phyloP scores from a whole-genome alignment of 139 green algal genomes.

The Chlorella sorokiniana region DNA sequence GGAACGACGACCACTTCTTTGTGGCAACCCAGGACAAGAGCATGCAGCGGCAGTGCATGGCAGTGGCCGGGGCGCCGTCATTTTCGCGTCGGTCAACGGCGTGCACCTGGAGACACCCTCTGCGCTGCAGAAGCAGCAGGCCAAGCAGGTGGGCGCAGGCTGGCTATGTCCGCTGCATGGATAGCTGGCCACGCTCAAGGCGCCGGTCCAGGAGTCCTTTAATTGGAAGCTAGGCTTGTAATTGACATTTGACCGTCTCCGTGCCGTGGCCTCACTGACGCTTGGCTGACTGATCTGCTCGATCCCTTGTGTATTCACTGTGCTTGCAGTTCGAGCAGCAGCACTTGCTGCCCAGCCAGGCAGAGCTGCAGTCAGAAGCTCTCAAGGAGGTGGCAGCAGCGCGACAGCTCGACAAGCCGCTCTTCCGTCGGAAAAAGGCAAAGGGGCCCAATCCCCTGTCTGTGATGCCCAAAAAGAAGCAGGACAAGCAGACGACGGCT shows the following conservation, averaged over 20 bases:
- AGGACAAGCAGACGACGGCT: background rate
- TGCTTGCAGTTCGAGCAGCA: conserved; percentile 9
- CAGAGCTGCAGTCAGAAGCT: background rate
- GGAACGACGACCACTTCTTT: conserved; percentile 61
- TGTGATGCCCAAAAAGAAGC: conserved; percentile 28
- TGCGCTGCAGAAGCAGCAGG: conserved; percentile 32
- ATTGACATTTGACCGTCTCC: too few relatives aligned
- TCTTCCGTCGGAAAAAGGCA: conserved; percentile 27
- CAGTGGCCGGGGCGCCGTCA: conserved; percentile 43
- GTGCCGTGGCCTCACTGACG: too few relatives aligned
- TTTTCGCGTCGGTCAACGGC: conserved; percentile 57
- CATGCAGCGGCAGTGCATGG: conserved; percentile 36
- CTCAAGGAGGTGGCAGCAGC: conserved; percentile 1
- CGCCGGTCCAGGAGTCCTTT: too few relatives aligned
- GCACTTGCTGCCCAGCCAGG: conserved; percentile 10
- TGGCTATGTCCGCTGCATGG: too few relatives aligned
- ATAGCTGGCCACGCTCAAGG: too few relatives aligned
- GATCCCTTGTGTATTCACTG: background rate
- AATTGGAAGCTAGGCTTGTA: too few relatives aligned
- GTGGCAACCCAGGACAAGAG: conserved; percentile 59
- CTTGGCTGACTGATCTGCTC: background rate
- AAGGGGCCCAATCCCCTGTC: conserved; percentile 53
- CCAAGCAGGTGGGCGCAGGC: conserved; percentile 22
- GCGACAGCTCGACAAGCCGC: background rate
- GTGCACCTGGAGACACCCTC: conserved; percentile 54